phyloP scores from a whole-genome alignment of 2,329 filamentous ascomycete genomes.

The Penicillium sp. region DNA sequence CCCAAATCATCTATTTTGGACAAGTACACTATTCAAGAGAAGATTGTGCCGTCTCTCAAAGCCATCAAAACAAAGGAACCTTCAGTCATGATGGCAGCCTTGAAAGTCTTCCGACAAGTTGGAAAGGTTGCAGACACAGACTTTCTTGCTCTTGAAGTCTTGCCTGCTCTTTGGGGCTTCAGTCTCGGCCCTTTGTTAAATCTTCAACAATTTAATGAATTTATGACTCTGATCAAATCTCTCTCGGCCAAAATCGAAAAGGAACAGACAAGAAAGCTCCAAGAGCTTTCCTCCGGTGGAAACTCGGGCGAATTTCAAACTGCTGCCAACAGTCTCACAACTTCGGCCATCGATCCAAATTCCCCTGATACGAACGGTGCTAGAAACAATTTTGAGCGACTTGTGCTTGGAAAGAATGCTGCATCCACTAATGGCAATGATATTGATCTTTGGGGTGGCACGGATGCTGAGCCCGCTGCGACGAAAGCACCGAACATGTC shows the following conservation, averaged over 20 bases:
- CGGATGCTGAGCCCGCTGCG: slow-evolving; percentile 37
- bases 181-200: slow-evolving; percentile 86
- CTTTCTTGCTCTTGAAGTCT: slow-evolving; percentile 86
- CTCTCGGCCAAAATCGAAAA: slow-evolving; percentile 80
- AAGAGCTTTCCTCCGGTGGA: slow-evolving; percentile 72
- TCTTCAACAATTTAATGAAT: slow-evolving; percentile 82
- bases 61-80: slow-evolving; percentile 98
- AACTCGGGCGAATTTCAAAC: slow-evolving; percentile 51
- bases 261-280: slow-evolving; percentile 85
- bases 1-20: slow-evolving; percentile 80
- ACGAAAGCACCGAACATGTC: slow-evolving; percentile 34
- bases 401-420: slow-evolving; percentile 74
- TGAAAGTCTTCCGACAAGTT: slow-evolving; percentile 82
- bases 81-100: slow-evolving; percentile 91
- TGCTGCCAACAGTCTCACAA: slow-evolving; percentile 33
- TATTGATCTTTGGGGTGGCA: slow-evolving; percentile 38
- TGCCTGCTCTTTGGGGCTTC: slow-evolving; percentile 91
- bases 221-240: slow-evolving; percentile 84
- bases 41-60: slow-evolving; percentile 86
- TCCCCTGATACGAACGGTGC: slow-evolving; percentile 56
- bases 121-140: slow-evolving; percentile 82
- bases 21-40: slow-evolving; percentile 98
- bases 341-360: slow-evolving; percentile 29
- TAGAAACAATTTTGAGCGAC: slow-evolving; percentile 79
- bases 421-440: slow-evolving; percentile 43